Conservation (phyloP, 2,329 filamentous ascomycete genomes). For the Claviceps spartinae region DNA sequence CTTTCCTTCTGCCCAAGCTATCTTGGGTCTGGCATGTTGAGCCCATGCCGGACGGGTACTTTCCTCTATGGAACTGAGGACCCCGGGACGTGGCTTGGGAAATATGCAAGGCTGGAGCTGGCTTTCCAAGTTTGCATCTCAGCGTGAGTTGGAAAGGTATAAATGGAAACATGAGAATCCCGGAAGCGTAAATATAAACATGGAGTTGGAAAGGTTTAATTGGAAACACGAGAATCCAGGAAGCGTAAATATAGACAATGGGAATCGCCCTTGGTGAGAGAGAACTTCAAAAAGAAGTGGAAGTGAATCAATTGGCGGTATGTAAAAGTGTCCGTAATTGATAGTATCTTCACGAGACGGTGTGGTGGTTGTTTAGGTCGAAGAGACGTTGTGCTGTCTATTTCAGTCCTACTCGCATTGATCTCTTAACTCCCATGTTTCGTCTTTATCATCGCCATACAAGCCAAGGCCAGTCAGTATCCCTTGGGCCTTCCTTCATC, state of each 20-base stretch:
- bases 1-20: slow-evolving; percentile 30
- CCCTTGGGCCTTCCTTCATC: too few relatives aligned
- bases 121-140: too few relatives aligned
- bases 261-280: background rate
- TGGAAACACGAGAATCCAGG: background rate
- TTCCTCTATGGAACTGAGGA: slow-evolving; percentile 30
- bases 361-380: background rate
- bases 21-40: slow-evolving; percentile 42
- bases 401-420: too few relatives aligned
- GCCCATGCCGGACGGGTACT: slow-evolving; percentile 46
- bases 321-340: slow-evolving; percentile 1
- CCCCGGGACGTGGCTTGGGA: too few relatives aligned
- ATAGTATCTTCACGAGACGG: background rate
- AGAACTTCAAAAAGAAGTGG: background rate
- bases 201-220: too few relatives aligned
- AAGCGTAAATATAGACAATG: background rate
- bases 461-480: too few relatives aligned
- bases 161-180: too few relatives aligned
- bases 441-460: too few relatives aligned
- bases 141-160: too few relatives aligned
- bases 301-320: slow-evolving; percentile 4
- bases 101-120: too few relatives aligned
- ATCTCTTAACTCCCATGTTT: too few relatives aligned
- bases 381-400: too few relatives aligned
- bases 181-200: background rate